A percentile compares a stretch with the other conserved stretches of the same genome.
Evolutionary conservation across 192 early-diverging fungal species (phyloP).

Genomic region (Coemansia sp.): DNA sequence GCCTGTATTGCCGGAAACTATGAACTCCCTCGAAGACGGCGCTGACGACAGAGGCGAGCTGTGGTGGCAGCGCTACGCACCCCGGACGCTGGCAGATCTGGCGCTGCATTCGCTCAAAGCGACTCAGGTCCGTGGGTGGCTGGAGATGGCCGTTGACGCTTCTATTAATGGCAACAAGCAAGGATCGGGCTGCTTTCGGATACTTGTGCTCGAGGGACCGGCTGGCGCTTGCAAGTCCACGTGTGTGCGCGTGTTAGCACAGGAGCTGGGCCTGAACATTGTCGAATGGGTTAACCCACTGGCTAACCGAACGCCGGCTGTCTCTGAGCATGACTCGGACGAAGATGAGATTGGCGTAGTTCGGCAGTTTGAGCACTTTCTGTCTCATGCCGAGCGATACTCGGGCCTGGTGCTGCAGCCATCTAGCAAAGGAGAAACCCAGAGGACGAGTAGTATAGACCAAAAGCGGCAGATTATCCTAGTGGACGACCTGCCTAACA

Average conservation of each 20-base stretch:
- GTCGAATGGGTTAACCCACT: conserved; percentile 65
- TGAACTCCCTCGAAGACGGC: background rate
- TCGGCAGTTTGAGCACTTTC: conserved; percentile 56
- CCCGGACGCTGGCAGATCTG: conserved; percentile 35
- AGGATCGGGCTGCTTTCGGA: conserved; percentile 25
- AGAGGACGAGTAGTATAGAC: background rate
- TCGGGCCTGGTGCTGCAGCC: conserved; percentile 23
- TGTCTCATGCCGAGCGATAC: conserved; percentile 56
- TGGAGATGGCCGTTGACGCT: conserved; percentile 36
- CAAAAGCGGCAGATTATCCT: conserved; percentile 49
- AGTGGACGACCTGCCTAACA: conserved; percentile 62
- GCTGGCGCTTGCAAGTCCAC: conserved; percentile 67
- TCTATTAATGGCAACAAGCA: conserved; percentile 7
- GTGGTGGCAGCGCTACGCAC: conserved; percentile 51
- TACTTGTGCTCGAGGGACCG: conserved; percentile 62
- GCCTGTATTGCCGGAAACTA: background rate
- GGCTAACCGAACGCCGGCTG: background rate
- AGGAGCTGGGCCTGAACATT: conserved; percentile 54
- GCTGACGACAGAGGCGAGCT: conserved; percentile 17
- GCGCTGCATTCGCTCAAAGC: conserved; percentile 56
- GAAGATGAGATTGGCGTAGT: conserved; percentile 44
- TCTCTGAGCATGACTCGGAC: conserved; percentile 8
- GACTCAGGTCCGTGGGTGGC: conserved; percentile 57
- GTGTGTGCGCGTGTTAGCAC: conserved; percentile 56
- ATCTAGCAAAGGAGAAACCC: background rate